Evolutionary conservation across 257 asterid genomes (phyloP).

Genomic region (Solanum habrochaites): DNA sequence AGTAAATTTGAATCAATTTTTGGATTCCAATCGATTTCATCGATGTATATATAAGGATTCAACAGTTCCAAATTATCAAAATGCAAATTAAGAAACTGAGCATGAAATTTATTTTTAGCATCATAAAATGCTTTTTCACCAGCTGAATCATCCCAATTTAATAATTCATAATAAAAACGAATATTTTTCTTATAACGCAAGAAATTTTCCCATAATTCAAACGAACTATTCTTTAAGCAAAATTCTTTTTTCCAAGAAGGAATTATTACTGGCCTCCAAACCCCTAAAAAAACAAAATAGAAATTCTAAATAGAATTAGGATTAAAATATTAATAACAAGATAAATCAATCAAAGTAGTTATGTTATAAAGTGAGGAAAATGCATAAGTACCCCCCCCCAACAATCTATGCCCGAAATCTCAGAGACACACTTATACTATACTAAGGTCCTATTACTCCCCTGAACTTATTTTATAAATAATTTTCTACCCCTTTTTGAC

Average conservation of each 20-base stretch:
- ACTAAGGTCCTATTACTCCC: no score
- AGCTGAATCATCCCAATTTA: conserved; percentile 10
- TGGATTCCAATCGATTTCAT: conserved; percentile 6
- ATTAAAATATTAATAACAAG: background rate
- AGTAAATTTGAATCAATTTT: background rate
- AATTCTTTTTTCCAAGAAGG: conserved; percentile 22
- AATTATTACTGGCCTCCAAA: conserved; percentile 4
- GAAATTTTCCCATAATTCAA: conserved; percentile 4
- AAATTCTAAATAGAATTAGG: background rate
- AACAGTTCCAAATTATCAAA: background rate
- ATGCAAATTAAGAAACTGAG: background rate
- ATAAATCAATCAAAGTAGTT: background rate
- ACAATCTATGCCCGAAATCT: no score
- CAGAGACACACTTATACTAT: no score
- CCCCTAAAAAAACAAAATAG: background rate
- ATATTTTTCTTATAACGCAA: background rate
- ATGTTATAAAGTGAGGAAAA: no score
- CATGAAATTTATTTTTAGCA: background rate
- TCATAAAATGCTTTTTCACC: conserved; percentile 9
- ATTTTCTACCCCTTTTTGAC: no score
- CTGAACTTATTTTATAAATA: no score
- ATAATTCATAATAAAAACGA: background rate
- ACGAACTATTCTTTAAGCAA: background rate
- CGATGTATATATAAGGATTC: conserved; percentile 1
- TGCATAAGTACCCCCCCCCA: no score